A percentile compares a stretch with the other conserved stretches of the same genome.
Evolutionary conservation across 441 rosid genomes (phyloP).

Genomic region (Corymbia citriodora): DNA sequence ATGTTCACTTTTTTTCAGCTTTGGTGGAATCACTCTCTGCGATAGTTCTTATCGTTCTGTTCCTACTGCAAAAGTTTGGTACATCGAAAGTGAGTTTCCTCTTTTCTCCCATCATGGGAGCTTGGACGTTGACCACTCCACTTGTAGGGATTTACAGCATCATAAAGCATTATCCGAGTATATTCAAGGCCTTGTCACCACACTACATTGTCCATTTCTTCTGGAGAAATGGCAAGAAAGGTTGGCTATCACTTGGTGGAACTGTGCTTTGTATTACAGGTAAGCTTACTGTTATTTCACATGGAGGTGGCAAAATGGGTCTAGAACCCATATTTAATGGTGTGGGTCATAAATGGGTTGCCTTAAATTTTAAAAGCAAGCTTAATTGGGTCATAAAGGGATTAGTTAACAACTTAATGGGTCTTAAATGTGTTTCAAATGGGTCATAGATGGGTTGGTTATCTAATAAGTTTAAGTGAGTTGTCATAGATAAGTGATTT

Average conservation of each 20-base stretch:
- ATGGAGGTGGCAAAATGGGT: not conserved
- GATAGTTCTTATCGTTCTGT: slow-evolving; percentile 36
- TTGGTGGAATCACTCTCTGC: slow-evolving; percentile 55
- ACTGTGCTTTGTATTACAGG: slow-evolving; percentile 68
- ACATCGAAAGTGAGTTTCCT: slow-evolving; percentile 62
- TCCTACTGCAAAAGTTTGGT: slow-evolving; percentile 58
- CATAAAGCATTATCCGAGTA: slow-evolving; percentile 41
- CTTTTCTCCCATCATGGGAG: slow-evolving; percentile 67
- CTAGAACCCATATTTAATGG: no score
- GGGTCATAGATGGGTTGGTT: no score
- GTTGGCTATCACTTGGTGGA: slow-evolving; percentile 62
- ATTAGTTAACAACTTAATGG: no score
- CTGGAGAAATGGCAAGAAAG: slow-evolving; percentile 46
- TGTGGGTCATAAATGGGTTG: no score
- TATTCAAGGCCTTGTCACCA: slow-evolving; percentile 60
- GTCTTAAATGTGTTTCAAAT: no score
- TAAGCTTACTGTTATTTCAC: not conserved
- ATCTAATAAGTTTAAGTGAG: no score
- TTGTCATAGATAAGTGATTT: no score
- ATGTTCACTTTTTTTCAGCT: slow-evolving; percentile 26
- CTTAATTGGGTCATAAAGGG: no score
- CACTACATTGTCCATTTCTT: slow-evolving; percentile 45
- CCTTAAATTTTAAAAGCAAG: no score
- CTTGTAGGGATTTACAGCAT: slow-evolving; percentile 60
- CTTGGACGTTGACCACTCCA: slow-evolving; percentile 61